phyloP scores from a whole-genome alignment of 1,284 basidiomycete species.

The Microbotryum lychnidis-dioicae region DNA sequence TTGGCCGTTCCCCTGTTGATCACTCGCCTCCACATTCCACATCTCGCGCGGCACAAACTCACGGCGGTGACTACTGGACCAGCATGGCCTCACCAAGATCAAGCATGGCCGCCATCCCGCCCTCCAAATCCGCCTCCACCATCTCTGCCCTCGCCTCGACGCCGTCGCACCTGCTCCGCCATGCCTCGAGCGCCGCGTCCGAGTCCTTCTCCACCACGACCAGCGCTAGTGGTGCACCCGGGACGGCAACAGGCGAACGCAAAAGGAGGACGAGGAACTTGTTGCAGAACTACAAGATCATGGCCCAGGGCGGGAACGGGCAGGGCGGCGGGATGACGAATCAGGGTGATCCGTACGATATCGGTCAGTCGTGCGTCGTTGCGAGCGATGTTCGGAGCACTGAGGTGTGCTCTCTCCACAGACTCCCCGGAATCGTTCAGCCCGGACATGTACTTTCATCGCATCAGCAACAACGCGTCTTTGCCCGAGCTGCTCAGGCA shows the following conservation, averaged over 20 bases:
- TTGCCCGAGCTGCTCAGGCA: conserved; percentile 60
- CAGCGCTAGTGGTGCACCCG: background rate
- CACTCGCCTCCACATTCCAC: no score
- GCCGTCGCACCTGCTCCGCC: conserved; percentile 9
- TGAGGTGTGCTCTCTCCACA: background rate
- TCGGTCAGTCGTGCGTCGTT: conserved; percentile 47
- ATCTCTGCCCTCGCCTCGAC: conserved; percentile 3
- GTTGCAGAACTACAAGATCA: conserved; percentile 70
- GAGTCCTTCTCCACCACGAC: background rate
- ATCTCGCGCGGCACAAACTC: no score
- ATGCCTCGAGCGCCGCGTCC: conserved; percentile 9
- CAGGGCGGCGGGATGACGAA: conserved; percentile 43
- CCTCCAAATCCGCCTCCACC: background rate
- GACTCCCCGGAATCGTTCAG: conserved; percentile 67
- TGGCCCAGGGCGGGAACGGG: conserved; percentile 50
- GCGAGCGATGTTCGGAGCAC: background rate
- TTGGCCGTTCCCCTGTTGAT: no score
- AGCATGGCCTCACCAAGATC: background rate
- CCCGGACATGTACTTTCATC: conserved; percentile 57
- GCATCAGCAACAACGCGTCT: conserved; percentile 42
- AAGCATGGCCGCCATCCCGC: conserved; percentile 6
- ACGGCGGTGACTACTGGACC: no score
- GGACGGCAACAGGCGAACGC: conserved; percentile 1
- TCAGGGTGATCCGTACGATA: conserved; percentile 60
- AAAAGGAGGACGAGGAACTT: conserved; percentile 48